These are phyloP conservation scores for Diplodia mutila DNA, from an alignment of 2,329 filamentous ascomycete species.

Conservation along the genomic window DNA sequence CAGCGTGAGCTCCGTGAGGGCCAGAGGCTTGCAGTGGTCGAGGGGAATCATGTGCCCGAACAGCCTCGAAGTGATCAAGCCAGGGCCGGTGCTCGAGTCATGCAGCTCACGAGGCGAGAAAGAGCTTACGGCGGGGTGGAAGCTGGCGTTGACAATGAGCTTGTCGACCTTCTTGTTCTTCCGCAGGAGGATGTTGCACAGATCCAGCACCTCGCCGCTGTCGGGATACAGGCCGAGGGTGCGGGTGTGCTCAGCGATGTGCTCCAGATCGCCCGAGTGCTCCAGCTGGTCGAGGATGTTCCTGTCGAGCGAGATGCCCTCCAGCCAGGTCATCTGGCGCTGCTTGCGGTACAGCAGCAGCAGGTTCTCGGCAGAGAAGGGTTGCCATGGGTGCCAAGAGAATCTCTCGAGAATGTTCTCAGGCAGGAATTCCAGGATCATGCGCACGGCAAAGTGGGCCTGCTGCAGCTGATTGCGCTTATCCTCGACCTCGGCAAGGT, in stretches of 20 bases:
- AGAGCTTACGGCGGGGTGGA: constrained; percentile 43
- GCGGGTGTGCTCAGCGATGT: constrained; percentile 46
- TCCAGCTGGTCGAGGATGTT: constrained; percentile 48
- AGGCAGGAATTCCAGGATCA: constrained; percentile 54
- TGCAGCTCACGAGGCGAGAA: constrained; percentile 49
- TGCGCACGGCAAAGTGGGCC: constrained; percentile 52
- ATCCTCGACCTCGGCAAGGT: constrained; percentile 50
- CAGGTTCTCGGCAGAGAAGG: constrained; percentile 53
- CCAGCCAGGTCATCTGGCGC: constrained; percentile 53
- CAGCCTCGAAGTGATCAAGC: constrained; percentile 50
- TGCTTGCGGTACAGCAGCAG: constrained; percentile 54
- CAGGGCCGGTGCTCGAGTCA: constrained; percentile 52
- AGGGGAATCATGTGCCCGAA: constrained; percentile 54
- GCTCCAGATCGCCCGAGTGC: constrained; percentile 45
- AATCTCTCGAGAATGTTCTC: constrained; percentile 55
- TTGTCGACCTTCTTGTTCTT: constrained; percentile 49
- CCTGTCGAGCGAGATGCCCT: constrained; percentile 52
- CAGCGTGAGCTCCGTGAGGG: constrained; percentile 49
- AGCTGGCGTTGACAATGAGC: constrained; percentile 53
- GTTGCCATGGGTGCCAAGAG: constrained; percentile 55
- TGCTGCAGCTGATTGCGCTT: constrained; percentile 50
- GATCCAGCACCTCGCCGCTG: constrained; percentile 48
- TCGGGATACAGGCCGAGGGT: constrained; percentile 55
- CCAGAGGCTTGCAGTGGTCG: constrained; percentile 49
- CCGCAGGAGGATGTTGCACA: constrained; percentile 49